Evolutionary conservation across 371 early-diverging fungal species (phyloP).

Genomic region (Caulochytrium protostelioides): DNA sequence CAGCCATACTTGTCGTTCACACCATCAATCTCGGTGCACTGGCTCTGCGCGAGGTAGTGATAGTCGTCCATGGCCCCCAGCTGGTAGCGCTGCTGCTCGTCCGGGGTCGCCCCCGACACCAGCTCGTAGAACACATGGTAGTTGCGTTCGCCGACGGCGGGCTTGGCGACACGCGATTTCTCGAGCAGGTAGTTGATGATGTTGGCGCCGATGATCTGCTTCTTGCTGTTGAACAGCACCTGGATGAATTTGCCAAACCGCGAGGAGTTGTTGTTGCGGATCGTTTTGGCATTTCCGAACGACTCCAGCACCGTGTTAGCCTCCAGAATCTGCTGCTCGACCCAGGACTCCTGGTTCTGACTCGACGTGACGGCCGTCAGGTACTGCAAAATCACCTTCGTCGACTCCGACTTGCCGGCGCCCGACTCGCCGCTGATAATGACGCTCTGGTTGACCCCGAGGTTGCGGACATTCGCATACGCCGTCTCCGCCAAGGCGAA

Average conservation of each 20-base stretch:
- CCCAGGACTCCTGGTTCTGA: conserved; percentile 16
- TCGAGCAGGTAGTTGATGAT: conserved; percentile 37
- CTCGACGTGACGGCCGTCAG: conserved; percentile 16
- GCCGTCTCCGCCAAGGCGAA: conserved; percentile 36
- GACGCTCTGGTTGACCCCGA: conserved; percentile 30
- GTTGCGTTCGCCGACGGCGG: conserved; percentile 20
- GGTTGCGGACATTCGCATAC: conserved; percentile 19
- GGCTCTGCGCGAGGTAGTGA: conserved; percentile 15
- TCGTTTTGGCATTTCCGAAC: conserved; percentile 45
- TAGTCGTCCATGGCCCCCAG: conserved; percentile 5
- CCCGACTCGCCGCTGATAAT: conserved; percentile 49
- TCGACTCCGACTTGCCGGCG: conserved; percentile 15
- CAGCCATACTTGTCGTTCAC: conserved; percentile 15
- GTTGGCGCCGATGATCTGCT: conserved; percentile 22
- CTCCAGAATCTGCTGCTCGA: conserved; percentile 28
- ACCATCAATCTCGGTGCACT: conserved; percentile 17
- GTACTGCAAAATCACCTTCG: conserved; percentile 21
- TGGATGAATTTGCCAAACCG: conserved; percentile 41
- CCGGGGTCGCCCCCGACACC: conserved; percentile 16
- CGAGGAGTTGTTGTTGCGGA: conserved; percentile 34
- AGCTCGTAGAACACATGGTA: conserved; percentile 43
- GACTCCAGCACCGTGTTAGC: conserved; percentile 42
- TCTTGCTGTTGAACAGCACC: conserved; percentile 22
- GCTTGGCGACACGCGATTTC: conserved; percentile 30
- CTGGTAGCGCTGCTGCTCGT: conserved; percentile 10